Conservation (phyloP, 2,329 filamentous ascomycete genomes). For the Diaporthe batatas region DNA sequence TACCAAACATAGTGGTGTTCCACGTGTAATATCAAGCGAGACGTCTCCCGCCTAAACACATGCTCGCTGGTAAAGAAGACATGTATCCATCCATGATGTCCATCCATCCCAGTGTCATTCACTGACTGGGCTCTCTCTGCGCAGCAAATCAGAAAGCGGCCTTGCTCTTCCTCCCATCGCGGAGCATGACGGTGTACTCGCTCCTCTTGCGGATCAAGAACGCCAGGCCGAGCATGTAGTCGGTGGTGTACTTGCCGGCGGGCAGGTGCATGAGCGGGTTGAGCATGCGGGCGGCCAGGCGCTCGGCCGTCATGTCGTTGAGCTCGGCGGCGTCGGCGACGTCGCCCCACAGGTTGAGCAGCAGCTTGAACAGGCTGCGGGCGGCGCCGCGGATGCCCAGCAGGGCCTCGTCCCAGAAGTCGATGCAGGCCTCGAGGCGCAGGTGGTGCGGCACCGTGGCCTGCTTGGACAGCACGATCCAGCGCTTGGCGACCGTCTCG, state of each 20-base stretch:
- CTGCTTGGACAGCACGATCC: slow-evolving; percentile 57
- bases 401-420: slow-evolving; percentile 62
- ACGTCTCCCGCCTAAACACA: not conserved
- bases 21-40: not conserved
- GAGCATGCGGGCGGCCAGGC: slow-evolving; percentile 55
- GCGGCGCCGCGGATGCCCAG: slow-evolving; percentile 54
- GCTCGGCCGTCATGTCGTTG: slow-evolving; percentile 61
- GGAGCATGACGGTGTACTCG: slow-evolving; percentile 55
- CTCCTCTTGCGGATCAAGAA: slow-evolving; percentile 59
- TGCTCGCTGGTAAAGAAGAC: not conserved
- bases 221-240: slow-evolving; percentile 58
- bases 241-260: slow-evolving; percentile 52
- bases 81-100: not conserved
- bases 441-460: slow-evolving; percentile 52
- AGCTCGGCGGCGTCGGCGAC: slow-evolving; percentile 54
- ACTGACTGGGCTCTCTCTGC: too few species aligned
- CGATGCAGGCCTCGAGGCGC: slow-evolving; percentile 57
- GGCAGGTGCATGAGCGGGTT: slow-evolving; percentile 56
- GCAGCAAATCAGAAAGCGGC: slow-evolving; percentile 44
- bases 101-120: too few species aligned
- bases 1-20: too few species aligned
- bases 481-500: slow-evolving; percentile 55
- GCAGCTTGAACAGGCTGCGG: slow-evolving; percentile 56
- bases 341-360: slow-evolving; percentile 60
- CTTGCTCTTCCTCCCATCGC: slow-evolving; percentile 49